Conservation (phyloP, 371 early-diverging fungal species). For the Fennellomyces sp. region DNA sequence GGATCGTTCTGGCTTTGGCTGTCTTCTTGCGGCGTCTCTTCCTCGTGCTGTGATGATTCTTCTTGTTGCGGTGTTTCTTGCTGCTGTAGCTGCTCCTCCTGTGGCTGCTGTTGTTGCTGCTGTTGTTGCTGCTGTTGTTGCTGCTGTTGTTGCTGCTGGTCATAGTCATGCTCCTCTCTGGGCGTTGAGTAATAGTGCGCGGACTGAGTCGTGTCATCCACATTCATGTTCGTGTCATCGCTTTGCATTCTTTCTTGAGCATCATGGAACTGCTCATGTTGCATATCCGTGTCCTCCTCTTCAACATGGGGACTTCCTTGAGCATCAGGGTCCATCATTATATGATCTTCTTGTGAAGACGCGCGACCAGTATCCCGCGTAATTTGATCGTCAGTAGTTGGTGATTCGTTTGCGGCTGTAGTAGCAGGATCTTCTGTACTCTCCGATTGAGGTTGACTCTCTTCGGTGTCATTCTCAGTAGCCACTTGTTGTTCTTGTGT, state of each 20-base stretch:
- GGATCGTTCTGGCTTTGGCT: background rate
- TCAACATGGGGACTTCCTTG: background rate
- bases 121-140: background rate
- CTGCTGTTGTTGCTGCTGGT: background rate
- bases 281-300: conserved; percentile 1
- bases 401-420: background rate
- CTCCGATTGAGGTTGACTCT: background rate
- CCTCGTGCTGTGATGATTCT: no score
- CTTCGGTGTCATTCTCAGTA: background rate
- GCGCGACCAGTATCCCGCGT: background rate
- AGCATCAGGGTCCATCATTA: background rate
- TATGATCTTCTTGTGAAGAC: background rate
- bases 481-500: background rate
- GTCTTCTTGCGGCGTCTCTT: background rate
- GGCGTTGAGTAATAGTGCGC: background rate
- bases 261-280: conserved; percentile 2
- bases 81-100: background rate
- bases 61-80: background rate
- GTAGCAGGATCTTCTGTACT: background rate
- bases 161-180: background rate
- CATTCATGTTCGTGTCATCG: background rate
- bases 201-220: background rate
- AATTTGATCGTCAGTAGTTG: background rate
- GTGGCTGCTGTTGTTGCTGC: background rate
- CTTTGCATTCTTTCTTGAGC: background rate